Conservation (phyloP, 305 asterid genomes). For the Solanum aculeatissimum region DNA sequence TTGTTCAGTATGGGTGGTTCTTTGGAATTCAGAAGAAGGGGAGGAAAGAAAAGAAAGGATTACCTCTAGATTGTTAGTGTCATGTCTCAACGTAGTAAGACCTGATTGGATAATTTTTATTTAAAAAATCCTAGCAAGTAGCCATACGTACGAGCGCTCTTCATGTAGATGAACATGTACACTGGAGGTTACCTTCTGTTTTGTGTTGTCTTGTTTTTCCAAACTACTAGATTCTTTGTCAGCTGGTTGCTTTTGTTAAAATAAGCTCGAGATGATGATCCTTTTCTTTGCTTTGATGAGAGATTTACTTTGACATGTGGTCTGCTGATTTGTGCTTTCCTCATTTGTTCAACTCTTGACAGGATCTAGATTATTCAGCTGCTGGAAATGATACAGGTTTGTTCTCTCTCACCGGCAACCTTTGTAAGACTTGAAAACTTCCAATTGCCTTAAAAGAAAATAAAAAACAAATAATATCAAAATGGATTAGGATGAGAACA, state of each 20-base stretch:
- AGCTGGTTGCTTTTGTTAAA: neutral
- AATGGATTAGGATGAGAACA: neutral
- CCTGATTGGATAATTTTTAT: neutral
- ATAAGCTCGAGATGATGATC: neutral
- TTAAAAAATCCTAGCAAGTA: neutral
- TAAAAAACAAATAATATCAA: neutral
- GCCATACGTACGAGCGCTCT: neutral
- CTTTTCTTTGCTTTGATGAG: neutral
- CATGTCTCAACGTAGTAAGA: neutral
- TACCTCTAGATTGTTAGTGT: neutral
- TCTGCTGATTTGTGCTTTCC: neutral
- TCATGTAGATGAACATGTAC: neutral
- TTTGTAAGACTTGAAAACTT: neutral
- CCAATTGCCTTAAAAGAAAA: neutral
- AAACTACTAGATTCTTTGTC: neutral
- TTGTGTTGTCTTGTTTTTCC: neutral
- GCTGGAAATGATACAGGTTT: slow-evolving; percentile 71
- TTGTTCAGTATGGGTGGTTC: neutral
- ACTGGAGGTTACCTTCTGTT: neutral
- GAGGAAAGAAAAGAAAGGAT: neutral
- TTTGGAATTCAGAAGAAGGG: neutral
- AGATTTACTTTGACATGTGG: neutral
- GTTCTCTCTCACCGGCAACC: neutral
- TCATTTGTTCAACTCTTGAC: neutral
- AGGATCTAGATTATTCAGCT: slow-evolving; percentile 27